A percentile compares a stretch with the other conserved stretches of the same genome.
Conservation (phyloP, 108 stramenopile genomes). For the Cyclostephanos invisitatus region DNA sequence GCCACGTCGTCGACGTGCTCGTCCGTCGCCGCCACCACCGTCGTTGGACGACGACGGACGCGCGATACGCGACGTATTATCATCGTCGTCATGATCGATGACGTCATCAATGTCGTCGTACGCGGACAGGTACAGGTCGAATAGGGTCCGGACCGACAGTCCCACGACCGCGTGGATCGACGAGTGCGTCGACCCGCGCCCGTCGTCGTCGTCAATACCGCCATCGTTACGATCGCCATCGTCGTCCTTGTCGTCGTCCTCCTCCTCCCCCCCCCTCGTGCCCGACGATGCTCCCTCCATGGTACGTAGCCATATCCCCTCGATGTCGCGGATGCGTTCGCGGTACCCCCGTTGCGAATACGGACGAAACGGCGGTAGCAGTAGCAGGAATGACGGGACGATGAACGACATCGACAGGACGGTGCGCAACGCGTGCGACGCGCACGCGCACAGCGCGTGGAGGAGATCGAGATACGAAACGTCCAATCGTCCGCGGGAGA, state of each 20-base stretch:
- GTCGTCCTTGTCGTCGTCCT: background rate
- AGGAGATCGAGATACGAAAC: constrained; percentile 57
- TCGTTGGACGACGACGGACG: constrained; percentile 38
- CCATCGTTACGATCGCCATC: background rate
- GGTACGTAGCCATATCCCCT: background rate
- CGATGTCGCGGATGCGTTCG: background rate
- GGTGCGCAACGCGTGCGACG: constrained; percentile 16
- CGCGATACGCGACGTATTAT: no score
- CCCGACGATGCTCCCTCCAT: no score
- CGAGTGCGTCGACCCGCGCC: background rate
- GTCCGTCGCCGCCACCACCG: no score
- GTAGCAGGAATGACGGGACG: background rate
- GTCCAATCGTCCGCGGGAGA: constrained; percentile 80
- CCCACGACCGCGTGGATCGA: constrained; percentile 61
- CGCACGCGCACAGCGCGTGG: constrained; percentile 54
- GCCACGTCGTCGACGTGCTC: no score
- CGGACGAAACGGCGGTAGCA: background rate
- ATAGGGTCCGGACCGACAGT: constrained; percentile 71
- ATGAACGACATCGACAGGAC: background rate
- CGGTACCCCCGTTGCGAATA: background rate
- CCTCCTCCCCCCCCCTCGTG: background rate
- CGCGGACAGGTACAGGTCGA: constrained; percentile 70
- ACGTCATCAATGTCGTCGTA: constrained; percentile 1
- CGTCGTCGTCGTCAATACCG: background rate
- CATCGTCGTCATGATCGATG: no score